phyloP scores from a whole-genome alignment of 176 grass and related monocot genomes.

The Triticum dicoccoides region DNA sequence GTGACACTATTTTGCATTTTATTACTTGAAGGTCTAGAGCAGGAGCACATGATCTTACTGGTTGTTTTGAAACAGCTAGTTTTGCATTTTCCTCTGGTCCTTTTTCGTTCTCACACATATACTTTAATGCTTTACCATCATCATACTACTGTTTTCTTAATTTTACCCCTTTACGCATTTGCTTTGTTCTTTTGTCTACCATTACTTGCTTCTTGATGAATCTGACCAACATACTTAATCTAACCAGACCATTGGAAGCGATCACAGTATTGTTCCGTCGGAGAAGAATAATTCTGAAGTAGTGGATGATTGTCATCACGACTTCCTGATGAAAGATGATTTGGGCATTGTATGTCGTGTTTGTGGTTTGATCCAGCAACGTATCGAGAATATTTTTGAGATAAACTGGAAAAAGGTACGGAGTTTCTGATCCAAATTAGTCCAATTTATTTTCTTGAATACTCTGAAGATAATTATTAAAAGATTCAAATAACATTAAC shows the following conservation, averaged over 20 bases:
- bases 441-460: constrained; percentile 10
- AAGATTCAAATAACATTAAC: not conserved
- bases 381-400: constrained; percentile 63
- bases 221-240: constrained; percentile 17
- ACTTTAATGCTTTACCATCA: constrained; percentile 4
- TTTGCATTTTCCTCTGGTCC: not conserved
- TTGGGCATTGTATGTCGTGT: constrained; percentile 64
- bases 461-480: not conserved
- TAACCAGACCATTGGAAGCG: constrained; percentile 31
- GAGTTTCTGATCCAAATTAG: constrained; percentile 12
- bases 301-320: constrained; percentile 53
- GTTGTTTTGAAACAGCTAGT: constrained; percentile 1
- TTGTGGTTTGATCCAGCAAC: constrained; percentile 75
- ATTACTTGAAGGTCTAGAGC: not conserved
- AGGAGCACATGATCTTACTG: not conserved
- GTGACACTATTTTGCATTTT: not conserved
- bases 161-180: not conserved
- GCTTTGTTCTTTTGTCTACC: not conserved
- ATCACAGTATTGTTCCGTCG: constrained; percentile 8
- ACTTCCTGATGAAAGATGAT: constrained; percentile 59
- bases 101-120: not conserved
- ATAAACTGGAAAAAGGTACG: constrained; percentile 64
- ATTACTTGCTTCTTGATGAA: constrained; percentile 3
- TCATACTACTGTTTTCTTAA: not conserved
- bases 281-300: constrained; percentile 30